Evolutionary conservation across 164 flowering plant species (phyloP).

Genomic region (Platanus orientalis): DNA sequence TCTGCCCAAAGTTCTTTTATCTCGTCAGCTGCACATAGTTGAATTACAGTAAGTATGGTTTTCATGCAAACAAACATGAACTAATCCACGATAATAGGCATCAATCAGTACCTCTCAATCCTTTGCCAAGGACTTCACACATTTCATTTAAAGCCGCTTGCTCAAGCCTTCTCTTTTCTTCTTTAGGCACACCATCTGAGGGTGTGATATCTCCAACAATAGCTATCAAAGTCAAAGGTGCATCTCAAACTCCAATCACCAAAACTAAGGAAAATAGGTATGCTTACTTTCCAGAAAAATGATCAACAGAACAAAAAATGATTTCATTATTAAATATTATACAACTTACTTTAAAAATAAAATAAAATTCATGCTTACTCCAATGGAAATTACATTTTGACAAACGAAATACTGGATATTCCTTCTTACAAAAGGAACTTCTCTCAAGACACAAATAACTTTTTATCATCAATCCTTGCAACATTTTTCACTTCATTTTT

Average conservation of each 20-base stretch:
- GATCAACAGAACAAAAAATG: no score
- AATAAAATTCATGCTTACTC: neutral
- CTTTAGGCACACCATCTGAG: conserved; percentile 87
- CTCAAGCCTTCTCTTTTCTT: conserved; percentile 78
- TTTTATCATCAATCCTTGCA: no score
- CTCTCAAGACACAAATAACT: no score
- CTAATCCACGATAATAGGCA: conserved; percentile 8
- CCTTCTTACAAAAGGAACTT: no score
- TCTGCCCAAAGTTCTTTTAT: conserved; percentile 91
- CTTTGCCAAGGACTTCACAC: conserved; percentile 91
- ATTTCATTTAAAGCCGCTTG: conserved; percentile 82
- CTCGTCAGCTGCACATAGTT: conserved; percentile 69
- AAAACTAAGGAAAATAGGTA: neutral
- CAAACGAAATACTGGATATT: no score
- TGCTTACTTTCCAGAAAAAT: neutral
- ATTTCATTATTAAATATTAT: no score
- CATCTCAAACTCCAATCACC: conserved; percentile 7
- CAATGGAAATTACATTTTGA: no score
- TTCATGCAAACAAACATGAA: neutral
- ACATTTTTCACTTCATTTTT: no score
- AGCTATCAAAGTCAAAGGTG: conserved; percentile 40
- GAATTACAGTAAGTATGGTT: conserved; percentile 3
- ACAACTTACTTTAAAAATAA: neutral
- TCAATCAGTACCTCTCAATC: conserved; percentile 61
- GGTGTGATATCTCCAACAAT: conserved; percentile 99